Conservation (phyloP, 208 protist genomes). For the Acanthamoeba royreba region DNA sequence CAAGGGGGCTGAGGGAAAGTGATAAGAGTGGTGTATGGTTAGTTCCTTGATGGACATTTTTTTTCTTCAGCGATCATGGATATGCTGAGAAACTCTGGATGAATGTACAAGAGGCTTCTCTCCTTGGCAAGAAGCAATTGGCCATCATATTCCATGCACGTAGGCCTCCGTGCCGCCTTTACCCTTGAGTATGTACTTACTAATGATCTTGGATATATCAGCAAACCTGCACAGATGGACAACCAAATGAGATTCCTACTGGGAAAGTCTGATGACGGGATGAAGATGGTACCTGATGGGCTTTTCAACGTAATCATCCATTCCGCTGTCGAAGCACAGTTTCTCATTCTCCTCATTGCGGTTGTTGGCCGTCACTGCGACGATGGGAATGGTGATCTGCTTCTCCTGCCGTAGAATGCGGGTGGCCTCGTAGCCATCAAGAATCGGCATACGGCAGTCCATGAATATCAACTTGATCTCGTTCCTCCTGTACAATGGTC, state of each 20-base stretch:
- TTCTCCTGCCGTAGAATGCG: constrained; percentile 26
- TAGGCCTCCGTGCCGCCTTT: background rate
- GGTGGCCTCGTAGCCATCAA: constrained; percentile 31
- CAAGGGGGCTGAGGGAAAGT: no score
- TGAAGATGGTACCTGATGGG: background rate
- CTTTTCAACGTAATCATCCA: constrained; percentile 27
- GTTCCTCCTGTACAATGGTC: background rate
- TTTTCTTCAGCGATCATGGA: no score
- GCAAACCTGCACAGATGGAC: background rate
- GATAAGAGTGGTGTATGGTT: no score
- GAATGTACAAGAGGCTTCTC: no score
- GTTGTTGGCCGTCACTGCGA: constrained; percentile 12
- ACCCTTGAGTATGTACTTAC: constrained; percentile 20
- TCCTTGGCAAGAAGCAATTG: no score
- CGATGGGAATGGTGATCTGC: background rate
- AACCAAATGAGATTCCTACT: background rate
- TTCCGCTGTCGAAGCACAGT: background rate
- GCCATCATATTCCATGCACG: no score
- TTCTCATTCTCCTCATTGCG: constrained; percentile 22
- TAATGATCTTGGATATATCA: background rate
- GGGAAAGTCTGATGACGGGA: background rate
- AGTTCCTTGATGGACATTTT: no score
- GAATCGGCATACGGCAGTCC: constrained; percentile 35
- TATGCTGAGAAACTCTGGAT: no score
- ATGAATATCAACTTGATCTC: constrained; percentile 35